phyloP scores from a whole-genome alignment of 768 basidiomycete genomes.

The Lactarius evosmus region DNA sequence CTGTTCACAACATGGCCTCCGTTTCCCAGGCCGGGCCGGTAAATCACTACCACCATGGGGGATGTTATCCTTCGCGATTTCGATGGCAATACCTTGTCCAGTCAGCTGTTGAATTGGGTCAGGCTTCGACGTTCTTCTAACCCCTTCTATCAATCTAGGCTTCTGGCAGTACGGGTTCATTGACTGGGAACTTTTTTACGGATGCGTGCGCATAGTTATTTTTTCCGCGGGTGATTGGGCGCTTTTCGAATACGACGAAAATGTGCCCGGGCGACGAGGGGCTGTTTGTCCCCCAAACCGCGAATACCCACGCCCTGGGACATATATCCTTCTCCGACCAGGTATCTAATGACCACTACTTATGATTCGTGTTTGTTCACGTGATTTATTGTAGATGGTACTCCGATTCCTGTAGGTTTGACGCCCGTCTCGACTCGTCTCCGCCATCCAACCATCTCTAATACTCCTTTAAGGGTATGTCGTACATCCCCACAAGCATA shows the following conservation, averaged over 20 bases:
- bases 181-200: background rate
- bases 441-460: background rate
- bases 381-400: background rate
- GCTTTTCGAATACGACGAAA: background rate
- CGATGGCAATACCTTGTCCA: background rate
- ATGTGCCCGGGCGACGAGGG: background rate
- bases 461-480: background rate
- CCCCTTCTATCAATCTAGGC: background rate
- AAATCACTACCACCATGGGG: too few species aligned
- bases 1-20: too few species aligned
- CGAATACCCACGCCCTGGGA: background rate
- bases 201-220: background rate
- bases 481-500: background rate
- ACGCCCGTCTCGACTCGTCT: background rate
- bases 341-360: background rate
- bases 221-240: background rate
- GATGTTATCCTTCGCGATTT: background rate
- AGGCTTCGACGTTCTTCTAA: background rate
- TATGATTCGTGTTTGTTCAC: background rate
- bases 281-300: background rate
- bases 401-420: background rate
- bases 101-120: background rate
- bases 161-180: background rate
- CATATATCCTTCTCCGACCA: background rate
- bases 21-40: too few species aligned